Evolutionary conservation across 192 early-diverging fungal genomes (phyloP), one percentile per base, ranked within the genome.

Genomic region (Entomortierella parvispora): DNA sequence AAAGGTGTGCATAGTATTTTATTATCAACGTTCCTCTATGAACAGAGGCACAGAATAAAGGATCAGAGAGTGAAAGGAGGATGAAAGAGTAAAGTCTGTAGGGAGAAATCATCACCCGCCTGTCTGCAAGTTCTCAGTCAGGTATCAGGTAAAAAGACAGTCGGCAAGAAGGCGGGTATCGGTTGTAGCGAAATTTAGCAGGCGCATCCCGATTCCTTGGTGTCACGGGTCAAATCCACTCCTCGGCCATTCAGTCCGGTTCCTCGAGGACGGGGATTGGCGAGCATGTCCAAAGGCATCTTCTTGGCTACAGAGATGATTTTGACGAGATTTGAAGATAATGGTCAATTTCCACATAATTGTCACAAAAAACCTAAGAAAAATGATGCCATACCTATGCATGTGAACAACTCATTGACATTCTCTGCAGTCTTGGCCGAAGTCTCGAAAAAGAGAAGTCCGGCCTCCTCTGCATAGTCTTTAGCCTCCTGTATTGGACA

Each of bases 371-470:
- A n/a, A n/a, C n/a, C n/a, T n/a, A n/a, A n/a, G n/a, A n/a, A n/a
- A n/a, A n/a, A n/a, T n/a, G n/a, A n/a, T n/a, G n/a, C 18, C 18
- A 55, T 80, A 89, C 88, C 88, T 84, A 89, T 88, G 62, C 82
- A 74, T 33, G 82, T 88, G 62, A 91, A 91, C 23, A 91, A 53
- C 45, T 89, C 86, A 32, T 74, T 84, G 32, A 91, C 89, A 63
- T 88, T 88, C 26, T 65, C 56, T 6, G 87, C 85, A 33, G 88
- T 89, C 57, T 91, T 91, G 60, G 90, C 90, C 9, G 87, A 88
- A 2, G 90, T 89, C 63, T 91, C 90, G 51, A 88, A 89, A 74
- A 90, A 91, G 29, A 91, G 66, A 10, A 91, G 68, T 26, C 85
- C 89, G 20, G 82, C 76, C 59, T 90, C 89, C 57, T 86, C 79